These are phyloP conservation scores for Cryptococcus deneoformans DNA, from an alignment of 1,284 basidiomycete genomes.

Conservation along the genomic window DNA sequence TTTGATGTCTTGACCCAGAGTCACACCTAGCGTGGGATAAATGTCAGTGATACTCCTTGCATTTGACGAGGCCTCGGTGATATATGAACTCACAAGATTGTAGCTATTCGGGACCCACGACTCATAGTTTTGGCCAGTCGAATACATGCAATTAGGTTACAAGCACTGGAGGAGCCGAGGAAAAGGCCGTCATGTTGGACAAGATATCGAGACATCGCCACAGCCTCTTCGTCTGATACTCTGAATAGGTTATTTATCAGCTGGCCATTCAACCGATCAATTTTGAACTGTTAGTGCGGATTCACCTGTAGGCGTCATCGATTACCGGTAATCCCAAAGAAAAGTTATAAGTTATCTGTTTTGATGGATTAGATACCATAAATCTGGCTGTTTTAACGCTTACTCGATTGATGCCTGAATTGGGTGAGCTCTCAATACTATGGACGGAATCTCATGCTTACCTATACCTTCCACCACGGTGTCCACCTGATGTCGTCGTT, in stretches of 20 bases:
- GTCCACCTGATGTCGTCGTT: conserved; percentile 68
- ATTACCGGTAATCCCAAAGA: conserved; percentile 74
- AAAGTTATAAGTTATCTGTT: conserved; percentile 70
- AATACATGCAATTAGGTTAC: conserved; percentile 88
- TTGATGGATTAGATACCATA: neutral
- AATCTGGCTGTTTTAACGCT: neutral
- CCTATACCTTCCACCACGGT: conserved; percentile 79
- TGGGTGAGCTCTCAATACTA: neutral
- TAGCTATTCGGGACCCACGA: conserved; percentile 70
- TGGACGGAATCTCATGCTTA: conserved; percentile 4
- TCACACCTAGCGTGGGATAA: conserved; percentile 60
- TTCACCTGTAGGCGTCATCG: conserved; percentile 80
- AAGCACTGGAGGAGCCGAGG: conserved; percentile 93
- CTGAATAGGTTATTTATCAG: conserved; percentile 48
- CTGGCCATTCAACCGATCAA: no score
- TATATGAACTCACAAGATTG: conserved; percentile 64
- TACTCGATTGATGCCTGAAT: conserved; percentile 25
- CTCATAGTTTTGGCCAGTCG: conserved; percentile 66
- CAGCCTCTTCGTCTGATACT: conserved; percentile 83
- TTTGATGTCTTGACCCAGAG: conserved; percentile 79
- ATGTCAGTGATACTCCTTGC: conserved; percentile 3
- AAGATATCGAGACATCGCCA: conserved; percentile 86
- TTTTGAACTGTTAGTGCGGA: neutral
- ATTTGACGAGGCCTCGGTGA: no score
- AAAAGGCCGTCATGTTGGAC: conserved; percentile 89